Evolutionary conservation across 106 monocot genomes (phyloP).

Genomic region (Vanilla planifolia): DNA sequence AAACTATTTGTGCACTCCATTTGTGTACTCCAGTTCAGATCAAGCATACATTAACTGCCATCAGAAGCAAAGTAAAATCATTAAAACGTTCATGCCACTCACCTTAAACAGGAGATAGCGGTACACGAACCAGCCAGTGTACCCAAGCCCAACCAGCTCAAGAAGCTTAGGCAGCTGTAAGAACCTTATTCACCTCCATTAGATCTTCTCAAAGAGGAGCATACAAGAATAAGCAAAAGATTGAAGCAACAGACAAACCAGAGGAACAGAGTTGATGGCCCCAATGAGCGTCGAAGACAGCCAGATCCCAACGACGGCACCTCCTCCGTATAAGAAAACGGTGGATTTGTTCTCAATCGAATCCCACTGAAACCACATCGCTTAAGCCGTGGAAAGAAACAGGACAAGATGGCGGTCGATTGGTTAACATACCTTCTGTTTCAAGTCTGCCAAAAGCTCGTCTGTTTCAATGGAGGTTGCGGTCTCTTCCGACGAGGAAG

Average conservation of each 20-base stretch:
- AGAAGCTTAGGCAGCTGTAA: slow-evolving; percentile 72
- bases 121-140: slow-evolving; percentile 95
- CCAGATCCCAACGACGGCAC: slow-evolving; percentile 87
- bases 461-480: slow-evolving; percentile 38
- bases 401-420: too few species aligned
- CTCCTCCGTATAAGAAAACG: slow-evolving; percentile 86
- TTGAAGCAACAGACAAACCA: slow-evolving; percentile 34
- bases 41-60: too few species aligned
- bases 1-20: too few species aligned
- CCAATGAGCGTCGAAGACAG: slow-evolving; percentile 78
- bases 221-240: not conserved
- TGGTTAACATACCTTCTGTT: slow-evolving; percentile 53
- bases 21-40: too few species aligned
- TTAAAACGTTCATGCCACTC: too few species aligned
- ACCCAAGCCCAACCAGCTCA: slow-evolving; percentile 91
- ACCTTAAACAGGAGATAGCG: slow-evolving; percentile 94
- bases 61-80: too few species aligned
- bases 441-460: slow-evolving; percentile 64
- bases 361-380: slow-evolving; percentile 62
- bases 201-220: too few species aligned
- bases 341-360: slow-evolving; percentile 84
- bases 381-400: too few species aligned
- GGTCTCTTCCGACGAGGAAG: slow-evolving; percentile 55
- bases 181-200: too few species aligned
- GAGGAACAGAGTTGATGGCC: slow-evolving; percentile 87